Evolutionary conservation across 495 filamentous ascomycete genomes (phyloP).

Genomic region (Rhypophila decipiens): DNA sequence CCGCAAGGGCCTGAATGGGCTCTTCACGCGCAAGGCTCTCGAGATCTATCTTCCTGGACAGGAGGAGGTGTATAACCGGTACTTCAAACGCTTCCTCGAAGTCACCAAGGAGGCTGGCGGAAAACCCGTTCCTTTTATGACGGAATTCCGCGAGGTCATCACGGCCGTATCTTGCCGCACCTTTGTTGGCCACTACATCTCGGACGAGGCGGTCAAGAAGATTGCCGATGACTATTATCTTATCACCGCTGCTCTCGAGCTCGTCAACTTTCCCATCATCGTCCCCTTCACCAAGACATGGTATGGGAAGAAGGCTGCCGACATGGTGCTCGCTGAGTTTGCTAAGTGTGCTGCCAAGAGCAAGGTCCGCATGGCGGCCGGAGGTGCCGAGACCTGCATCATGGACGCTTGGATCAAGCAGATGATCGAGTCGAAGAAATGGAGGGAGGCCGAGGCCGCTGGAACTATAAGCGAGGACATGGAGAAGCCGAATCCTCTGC

Average conservation of each 20-base stretch:
- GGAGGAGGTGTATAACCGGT: constrained; percentile 84
- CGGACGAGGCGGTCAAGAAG: constrained; percentile 83
- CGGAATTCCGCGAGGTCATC: constrained; percentile 90
- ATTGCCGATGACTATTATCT: constrained; percentile 95
- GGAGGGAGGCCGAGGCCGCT: constrained; percentile 62
- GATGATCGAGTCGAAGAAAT: constrained; percentile 75
- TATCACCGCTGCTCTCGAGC: constrained; percentile 90
- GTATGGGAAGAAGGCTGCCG: constrained; percentile 94
- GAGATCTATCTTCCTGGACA: constrained; percentile 84
- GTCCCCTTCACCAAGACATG: constrained; percentile 92
- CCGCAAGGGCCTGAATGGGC: constrained; percentile 88
- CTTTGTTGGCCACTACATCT: constrained; percentile 94
- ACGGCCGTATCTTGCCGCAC: constrained; percentile 91
- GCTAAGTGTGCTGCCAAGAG: constrained; percentile 86
- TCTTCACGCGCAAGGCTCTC: constrained; percentile 90
- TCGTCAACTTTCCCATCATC: constrained; percentile 98
- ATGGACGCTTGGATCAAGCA: constrained; percentile 89
- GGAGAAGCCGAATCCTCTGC: constrained; percentile 73
- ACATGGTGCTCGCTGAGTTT: constrained; percentile 88
- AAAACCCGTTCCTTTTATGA: constrained; percentile 81
- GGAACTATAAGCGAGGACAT: constrained; percentile 58
- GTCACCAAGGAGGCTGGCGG: constrained; percentile 63
- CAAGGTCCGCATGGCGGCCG: constrained; percentile 86
- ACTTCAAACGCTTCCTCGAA: constrained; percentile 71
- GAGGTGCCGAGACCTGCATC: constrained; percentile 82